Conservation (phyloP, 495 filamentous ascomycete species). For the Rostrohypoxylon terebratum region DNA sequence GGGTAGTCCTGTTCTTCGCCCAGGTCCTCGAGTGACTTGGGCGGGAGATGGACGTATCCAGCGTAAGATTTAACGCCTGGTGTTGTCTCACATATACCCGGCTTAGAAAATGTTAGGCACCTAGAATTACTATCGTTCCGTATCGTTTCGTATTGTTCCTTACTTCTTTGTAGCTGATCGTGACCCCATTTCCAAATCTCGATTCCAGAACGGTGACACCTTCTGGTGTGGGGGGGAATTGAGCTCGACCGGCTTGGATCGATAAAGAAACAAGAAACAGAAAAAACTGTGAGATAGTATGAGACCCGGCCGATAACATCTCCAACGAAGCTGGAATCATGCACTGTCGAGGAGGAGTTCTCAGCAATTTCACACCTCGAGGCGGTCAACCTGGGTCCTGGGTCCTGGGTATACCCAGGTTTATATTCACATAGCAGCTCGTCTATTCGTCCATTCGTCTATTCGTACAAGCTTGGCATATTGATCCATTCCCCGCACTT, state of each 20-base stretch:
- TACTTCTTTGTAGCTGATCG: constrained; percentile 75
- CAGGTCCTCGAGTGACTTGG: constrained; percentile 45
- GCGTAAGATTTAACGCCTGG: constrained; percentile 50
- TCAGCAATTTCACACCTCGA: not conserved
- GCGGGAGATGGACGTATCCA: constrained; percentile 50
- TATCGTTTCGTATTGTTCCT: constrained; percentile 5
- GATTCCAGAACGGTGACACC: constrained; percentile 67
- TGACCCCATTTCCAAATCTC: constrained; percentile 67
- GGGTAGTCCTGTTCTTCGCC: constrained; percentile 48
- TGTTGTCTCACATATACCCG: constrained; percentile 51
- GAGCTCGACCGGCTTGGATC: constrained; percentile 40
- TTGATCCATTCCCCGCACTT: constrained; percentile 23
- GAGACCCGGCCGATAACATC: constrained; percentile 22
- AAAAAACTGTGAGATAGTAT: constrained; percentile 22
- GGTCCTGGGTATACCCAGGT: no score
- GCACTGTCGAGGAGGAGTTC: not conserved
- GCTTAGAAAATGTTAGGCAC: constrained; percentile 38
- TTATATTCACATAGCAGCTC: constrained; percentile 2
- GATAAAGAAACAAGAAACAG: constrained; percentile 16
- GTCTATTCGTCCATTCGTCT: not conserved
- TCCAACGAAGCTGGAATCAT: not conserved
- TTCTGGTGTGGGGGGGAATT: constrained; percentile 69
- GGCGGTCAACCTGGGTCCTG: not conserved
- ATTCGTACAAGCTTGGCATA: constrained; percentile 22
- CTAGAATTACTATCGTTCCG: not conserved